Evolutionary conservation across 2,329 filamentous ascomycete genomes (phyloP).

Genomic region (Stemphylium beticola): DNA sequence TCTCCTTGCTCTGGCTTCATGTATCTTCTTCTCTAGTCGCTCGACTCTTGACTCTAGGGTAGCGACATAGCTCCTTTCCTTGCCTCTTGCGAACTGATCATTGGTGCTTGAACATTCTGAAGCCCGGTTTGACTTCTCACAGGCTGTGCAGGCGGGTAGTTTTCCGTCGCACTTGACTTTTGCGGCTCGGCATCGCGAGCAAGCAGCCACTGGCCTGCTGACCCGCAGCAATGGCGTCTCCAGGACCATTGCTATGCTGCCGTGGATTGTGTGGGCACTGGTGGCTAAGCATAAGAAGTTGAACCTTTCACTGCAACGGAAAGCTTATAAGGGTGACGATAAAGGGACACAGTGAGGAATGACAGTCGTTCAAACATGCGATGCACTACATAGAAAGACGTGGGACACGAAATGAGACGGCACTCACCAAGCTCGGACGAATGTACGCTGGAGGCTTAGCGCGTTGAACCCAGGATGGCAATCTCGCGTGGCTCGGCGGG

Average conservation of each 20-base stretch:
- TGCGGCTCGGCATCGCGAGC: constrained; percentile 81
- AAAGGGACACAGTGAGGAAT: no score
- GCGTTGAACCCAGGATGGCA: constrained; percentile 17
- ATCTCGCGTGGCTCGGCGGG: constrained; percentile 3
- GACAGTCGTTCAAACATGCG: no score
- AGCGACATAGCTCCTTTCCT: constrained; percentile 95
- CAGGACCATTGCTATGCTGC: constrained; percentile 51
- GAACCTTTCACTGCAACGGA: not conserved
- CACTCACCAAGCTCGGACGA: constrained; percentile 28
- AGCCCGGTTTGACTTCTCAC: constrained; percentile 86
- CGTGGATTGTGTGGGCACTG: constrained; percentile 13
- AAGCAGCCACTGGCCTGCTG: constrained; percentile 79
- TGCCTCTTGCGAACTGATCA: constrained; percentile 93
- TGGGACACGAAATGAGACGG: constrained; percentile 13
- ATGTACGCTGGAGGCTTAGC: constrained; percentile 24
- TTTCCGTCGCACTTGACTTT: constrained; percentile 99
- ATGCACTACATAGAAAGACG: not conserved
- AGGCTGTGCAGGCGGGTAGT: constrained; percentile 91
- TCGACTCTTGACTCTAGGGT: constrained; percentile 92
- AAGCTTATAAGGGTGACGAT: no score
- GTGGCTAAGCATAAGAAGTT: constrained; percentile 1
- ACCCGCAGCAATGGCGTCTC: constrained; percentile 71
- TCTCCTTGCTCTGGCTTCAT: constrained; percentile 67
- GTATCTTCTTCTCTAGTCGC: constrained; percentile 79
- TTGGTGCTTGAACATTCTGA: constrained; percentile 92